Base-by-base conservation (phyloP, 2,329 filamentous ascomycete species). In the Alternaria burnsii region DNA sequence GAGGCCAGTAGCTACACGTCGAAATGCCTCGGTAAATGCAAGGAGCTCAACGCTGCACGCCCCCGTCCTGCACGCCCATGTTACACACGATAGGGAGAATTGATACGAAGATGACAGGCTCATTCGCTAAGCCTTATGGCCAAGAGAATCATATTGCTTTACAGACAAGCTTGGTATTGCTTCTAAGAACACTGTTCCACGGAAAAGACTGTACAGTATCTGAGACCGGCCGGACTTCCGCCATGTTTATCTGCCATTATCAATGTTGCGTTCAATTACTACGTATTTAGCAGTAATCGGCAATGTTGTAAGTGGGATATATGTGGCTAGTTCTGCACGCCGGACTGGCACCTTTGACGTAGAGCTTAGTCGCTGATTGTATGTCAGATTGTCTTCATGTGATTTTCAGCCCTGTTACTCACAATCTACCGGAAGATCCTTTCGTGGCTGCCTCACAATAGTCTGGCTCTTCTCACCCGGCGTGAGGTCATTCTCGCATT, bases 401-500 rank as follows among this genome's bases (percentile, higher is more conserved):
- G 9, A n/a, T 8, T 22, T 30, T 20, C 26, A 12, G 32, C 18
- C 10, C 10, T 9, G 12, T 22, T n/a, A 59, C 61, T 59, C 48
- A 64, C 61, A 34, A 20, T 64, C 59, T 20, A 63, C 61, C n/a
- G 48, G 52, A 3, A 62, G 50, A 40, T 52, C 41, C 1, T 46
- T 57, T 7, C 51, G 44, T 26, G 63, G 63, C 34, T 61, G 26
- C n/a, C 63, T 44, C 50, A 66, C 55, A 20, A 66, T 64, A 8
- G 51, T 62, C 55, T 66, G 63, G 28, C 55, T 66, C 41, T 30
- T 52, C 2, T 52, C 54, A 3, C 38, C 56, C 3, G 71, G 69
- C 4, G 71, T 72, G 38, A 73, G 54, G n/a, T 54, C 42, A 24
- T 70, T 59, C 48, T 74, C 71, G 28, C 71, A 74, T 10, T 66